Evolutionary conservation across 352 stramenopile species (phyloP).

Genomic region (Pythium dissimile): DNA sequence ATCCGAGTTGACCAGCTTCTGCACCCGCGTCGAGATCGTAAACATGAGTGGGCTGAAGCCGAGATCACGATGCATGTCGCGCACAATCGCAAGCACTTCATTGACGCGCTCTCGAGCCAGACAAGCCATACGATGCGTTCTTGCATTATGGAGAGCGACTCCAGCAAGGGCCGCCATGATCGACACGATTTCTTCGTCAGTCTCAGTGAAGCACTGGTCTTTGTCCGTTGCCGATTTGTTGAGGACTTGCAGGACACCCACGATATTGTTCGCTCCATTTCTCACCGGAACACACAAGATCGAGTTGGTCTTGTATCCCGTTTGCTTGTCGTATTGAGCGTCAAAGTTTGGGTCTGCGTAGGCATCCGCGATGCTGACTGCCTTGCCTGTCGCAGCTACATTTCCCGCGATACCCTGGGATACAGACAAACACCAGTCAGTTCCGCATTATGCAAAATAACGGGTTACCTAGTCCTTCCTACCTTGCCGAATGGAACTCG

Average conservation of each 20-base stretch:
- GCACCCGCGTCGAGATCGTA: conserved; percentile 87
- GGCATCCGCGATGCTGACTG: conserved; percentile 90
- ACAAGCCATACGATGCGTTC: conserved; percentile 58
- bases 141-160: conserved; percentile 84
- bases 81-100: conserved; percentile 86
- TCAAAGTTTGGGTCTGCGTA: conserved; percentile 94
- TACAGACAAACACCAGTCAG: not conserved
- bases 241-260: conserved; percentile 89
- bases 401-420: conserved; percentile 90
- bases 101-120: conserved; percentile 60
- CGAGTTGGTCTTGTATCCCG: conserved; percentile 88
- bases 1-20: conserved; percentile 87
- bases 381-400: conserved; percentile 72
- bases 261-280: conserved; percentile 70
- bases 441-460: not conserved
- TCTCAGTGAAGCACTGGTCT: conserved; percentile 64
- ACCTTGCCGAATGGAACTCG: conserved; percentile 79
- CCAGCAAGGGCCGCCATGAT: conserved; percentile 86
- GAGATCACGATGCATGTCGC: conserved; percentile 87
- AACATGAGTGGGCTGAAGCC: conserved; percentile 91
- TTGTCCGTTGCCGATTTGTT: conserved; percentile 78
- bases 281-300: conserved; percentile 91
- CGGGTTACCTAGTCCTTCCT: too few relatives aligned
- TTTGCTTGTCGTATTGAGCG: conserved; percentile 87
- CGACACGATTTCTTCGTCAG: conserved; percentile 86